Evolutionary conservation across 2,329 filamentous ascomycete species (phyloP).

Genomic region (Apiospora malaysiana): DNA sequence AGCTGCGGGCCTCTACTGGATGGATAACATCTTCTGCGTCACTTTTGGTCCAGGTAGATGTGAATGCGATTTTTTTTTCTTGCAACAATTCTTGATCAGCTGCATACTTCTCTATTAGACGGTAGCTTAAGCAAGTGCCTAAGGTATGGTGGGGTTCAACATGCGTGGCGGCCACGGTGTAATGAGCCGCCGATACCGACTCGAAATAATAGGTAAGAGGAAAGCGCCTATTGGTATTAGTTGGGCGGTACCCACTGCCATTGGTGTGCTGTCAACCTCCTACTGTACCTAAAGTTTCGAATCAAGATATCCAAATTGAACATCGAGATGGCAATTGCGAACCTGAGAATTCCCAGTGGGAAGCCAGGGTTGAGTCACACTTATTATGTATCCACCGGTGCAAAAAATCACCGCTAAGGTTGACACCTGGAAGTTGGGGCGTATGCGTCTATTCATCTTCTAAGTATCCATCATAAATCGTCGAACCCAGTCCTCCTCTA

Average conservation of each 20-base stretch:
- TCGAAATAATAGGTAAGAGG: neutral
- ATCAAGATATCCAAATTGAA: neutral
- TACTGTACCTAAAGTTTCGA: neutral
- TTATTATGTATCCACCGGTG: no score
- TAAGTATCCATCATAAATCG: no score
- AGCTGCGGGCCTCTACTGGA: conserved; percentile 57
- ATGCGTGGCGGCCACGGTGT: conserved; percentile 10
- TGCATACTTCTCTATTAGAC: neutral
- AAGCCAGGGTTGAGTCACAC: no score
- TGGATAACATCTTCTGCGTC: conserved; percentile 23
- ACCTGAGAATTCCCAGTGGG: neutral
- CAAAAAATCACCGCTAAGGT: no score
- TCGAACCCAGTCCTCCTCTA: no score
- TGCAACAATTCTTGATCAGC: neutral
- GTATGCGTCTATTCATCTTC: no score
- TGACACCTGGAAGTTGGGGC: no score
- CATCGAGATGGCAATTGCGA: neutral
- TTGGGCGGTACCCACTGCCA: neutral
- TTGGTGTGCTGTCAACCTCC: neutral
- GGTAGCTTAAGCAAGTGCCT: neutral
- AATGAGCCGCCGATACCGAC: conserved; percentile 14
- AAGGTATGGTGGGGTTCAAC: conserved; percentile 5
- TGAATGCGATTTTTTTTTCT: neutral
- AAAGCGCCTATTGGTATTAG: neutral
- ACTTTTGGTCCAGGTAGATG: neutral